phyloP scores from a whole-genome alignment of 306 rosid genomes.

The Inga laurina region DNA sequence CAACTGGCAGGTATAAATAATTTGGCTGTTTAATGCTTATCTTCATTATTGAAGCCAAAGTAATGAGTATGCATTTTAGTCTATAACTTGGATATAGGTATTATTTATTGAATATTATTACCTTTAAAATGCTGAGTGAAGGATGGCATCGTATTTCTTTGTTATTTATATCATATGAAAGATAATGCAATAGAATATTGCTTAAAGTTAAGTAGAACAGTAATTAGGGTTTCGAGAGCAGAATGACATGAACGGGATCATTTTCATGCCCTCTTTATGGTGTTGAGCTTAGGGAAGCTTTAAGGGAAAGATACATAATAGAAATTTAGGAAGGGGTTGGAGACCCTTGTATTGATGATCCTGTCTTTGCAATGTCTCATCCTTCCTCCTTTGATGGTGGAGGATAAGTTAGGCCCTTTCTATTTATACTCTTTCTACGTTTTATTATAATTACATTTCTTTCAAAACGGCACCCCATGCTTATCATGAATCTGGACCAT shows the following conservation, averaged over 20 bases:
- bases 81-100: background rate
- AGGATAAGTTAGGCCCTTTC: background rate
- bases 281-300: background rate
- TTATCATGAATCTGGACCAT: background rate
- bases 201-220: background rate
- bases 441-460: background rate
- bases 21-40: background rate
- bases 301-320: background rate
- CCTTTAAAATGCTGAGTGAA: slow-evolving; percentile 10
- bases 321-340: background rate
- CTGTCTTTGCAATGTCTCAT: background rate
- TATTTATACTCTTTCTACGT: background rate
- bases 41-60: slow-evolving; percentile 4
- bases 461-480: background rate
- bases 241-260: background rate
- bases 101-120: background rate
- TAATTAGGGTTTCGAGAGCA: background rate
- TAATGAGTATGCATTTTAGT: background rate
- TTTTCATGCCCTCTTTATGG: background rate
- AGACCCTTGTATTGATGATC: background rate
- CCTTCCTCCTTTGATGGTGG: background rate
- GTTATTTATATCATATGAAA: background rate
- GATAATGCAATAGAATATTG: background rate
- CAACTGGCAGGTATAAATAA: slow-evolving; percentile 74
- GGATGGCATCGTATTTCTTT: slow-evolving; percentile 1